Evolutionary conservation across 345 rosid species (phyloP).

Genomic region (Ricinus communis): DNA sequence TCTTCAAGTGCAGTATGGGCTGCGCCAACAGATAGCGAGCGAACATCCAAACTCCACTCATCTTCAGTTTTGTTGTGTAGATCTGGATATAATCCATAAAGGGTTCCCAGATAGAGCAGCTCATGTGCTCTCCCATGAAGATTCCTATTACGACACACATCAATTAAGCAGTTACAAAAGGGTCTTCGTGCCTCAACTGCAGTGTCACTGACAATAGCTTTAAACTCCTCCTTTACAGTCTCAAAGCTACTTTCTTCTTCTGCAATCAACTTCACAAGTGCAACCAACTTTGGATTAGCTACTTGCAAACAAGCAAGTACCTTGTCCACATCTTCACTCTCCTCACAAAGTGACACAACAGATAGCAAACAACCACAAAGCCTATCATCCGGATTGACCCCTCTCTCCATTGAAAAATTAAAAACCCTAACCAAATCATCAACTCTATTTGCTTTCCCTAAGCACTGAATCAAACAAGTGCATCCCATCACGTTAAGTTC

Average conservation of each 20-base stretch:
- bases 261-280: conserved; percentile 49
- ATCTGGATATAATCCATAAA: conserved; percentile 74
- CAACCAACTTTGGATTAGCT: conserved; percentile 65
- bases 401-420: conserved; percentile 40
- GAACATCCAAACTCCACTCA: conserved; percentile 86
- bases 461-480: conserved; percentile 80
- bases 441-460: conserved; percentile 67
- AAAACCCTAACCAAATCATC: conserved; percentile 69
- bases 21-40: conserved; percentile 83
- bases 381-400: conserved; percentile 78
- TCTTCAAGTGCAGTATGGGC: conserved; percentile 88
- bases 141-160: conserved; percentile 63
- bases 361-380: conserved; percentile 87
- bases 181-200: conserved; percentile 78
- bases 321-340: conserved; percentile 48
- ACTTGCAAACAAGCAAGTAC: conserved; percentile 61
- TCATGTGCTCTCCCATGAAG: conserved; percentile 66
- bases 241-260: conserved; percentile 47
- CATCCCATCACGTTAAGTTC: conserved; percentile 85
- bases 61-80: conserved; percentile 60
- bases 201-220: conserved; percentile 47
- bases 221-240: conserved; percentile 61
- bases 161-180: conserved; percentile 86
- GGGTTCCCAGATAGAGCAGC: conserved; percentile 79
- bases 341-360: conserved; percentile 65